Evolutionary conservation across 176 grass and related monocot genomes (phyloP).

Genomic region (Leersia perrieri): DNA sequence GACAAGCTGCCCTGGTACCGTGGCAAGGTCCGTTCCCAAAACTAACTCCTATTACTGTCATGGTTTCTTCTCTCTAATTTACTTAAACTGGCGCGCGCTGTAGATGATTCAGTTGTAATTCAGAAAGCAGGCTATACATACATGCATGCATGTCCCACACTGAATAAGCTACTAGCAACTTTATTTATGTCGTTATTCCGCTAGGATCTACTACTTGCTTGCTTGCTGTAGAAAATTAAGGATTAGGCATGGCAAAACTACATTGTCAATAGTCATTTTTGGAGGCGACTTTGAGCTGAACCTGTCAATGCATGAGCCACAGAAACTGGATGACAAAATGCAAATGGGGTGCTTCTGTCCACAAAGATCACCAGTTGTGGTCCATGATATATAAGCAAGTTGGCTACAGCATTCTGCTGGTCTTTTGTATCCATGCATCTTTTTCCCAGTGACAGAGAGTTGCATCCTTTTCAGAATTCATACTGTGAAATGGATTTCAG

Average conservation of each 20-base stretch:
- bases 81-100: no score
- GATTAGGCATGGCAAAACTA: no score
- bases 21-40: constrained; percentile 56
- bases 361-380: constrained; percentile 37
- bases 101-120: no score
- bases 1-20: constrained; percentile 79
- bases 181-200: no score
- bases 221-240: no score
- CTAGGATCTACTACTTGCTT: no score
- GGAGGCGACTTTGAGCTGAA: background rate
- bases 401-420: background rate
- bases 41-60: background rate
- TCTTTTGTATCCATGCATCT: background rate
- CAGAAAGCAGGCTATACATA: no score
- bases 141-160: no score
- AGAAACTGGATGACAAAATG: constrained; percentile 45
- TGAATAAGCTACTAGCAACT: no score
- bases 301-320: background rate
- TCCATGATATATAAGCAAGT: background rate
- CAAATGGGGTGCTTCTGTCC: constrained; percentile 31
- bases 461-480: background rate
- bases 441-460: background rate
- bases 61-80: no score
- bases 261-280: background rate
- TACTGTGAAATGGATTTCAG: background rate